Conservation (phyloP, 345 rosid species). For the Isatis tinctoria region DNA sequence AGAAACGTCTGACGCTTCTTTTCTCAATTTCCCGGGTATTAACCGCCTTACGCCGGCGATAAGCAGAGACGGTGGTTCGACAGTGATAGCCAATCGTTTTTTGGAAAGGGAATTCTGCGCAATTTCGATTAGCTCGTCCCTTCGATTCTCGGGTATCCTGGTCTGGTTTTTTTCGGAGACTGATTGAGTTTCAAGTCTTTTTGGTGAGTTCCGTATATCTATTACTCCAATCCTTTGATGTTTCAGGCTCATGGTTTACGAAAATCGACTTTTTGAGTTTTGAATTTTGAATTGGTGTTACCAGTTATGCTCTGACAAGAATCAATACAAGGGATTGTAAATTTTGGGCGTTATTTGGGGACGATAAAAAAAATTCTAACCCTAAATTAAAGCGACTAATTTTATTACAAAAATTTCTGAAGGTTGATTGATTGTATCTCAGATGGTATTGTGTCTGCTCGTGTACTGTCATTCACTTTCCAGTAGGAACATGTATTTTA, state of each 20-base stretch:
- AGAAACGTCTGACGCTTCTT: no score
- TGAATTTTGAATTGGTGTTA: not conserved
- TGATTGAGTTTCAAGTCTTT: not conserved
- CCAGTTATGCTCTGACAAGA: not conserved
- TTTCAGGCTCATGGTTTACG: not conserved
- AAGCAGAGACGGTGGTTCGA: constrained; percentile 16
- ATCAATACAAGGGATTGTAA: not conserved
- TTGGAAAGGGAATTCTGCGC: not conserved
- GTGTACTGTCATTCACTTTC: not conserved
- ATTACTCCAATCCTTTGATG: not conserved
- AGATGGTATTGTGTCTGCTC: not conserved
- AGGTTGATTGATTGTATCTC: no score
- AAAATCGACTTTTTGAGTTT: not conserved
- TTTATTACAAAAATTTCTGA: no score
- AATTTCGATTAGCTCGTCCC: not conserved
- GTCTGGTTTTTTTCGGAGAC: not conserved
- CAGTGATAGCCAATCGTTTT: not conserved
- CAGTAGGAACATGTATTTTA: not conserved
- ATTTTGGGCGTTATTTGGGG: not conserved
- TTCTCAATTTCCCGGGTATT: not conserved
- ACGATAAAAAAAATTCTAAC: not conserved
- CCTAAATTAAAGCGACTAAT: not conserved
- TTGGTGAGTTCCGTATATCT: constrained; percentile 11
- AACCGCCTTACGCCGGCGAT: constrained; percentile 19
- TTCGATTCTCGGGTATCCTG: not conserved